A percentile compares a stretch with the other conserved stretches of the same genome.
These are phyloP conservation scores for Mimosa pudica DNA, from an alignment of 306 rosid species.

Conservation along the genomic window DNA sequence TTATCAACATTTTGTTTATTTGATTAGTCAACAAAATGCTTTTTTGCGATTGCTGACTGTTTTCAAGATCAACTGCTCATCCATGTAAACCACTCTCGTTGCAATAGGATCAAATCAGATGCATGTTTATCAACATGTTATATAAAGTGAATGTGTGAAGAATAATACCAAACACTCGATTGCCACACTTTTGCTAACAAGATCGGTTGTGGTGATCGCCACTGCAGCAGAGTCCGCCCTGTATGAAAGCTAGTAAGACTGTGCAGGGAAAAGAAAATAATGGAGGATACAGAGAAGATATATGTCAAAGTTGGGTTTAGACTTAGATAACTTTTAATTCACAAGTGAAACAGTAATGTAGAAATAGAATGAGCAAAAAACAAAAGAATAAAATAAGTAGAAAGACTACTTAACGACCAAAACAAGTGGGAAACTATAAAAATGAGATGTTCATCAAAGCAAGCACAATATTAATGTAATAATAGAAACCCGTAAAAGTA, in stretches of 20 bases:
- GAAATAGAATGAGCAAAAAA: not conserved
- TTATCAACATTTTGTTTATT: not conserved
- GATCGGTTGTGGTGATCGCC: conserved; percentile 94
- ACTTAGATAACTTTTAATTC: conserved; percentile 9
- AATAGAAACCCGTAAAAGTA: conserved; percentile 8
- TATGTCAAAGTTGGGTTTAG: conserved; percentile 1
- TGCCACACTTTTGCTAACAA: conserved; percentile 95
- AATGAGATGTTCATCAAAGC: conserved; percentile 9
- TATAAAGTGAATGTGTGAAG: conserved; percentile 1
- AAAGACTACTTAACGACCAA: not conserved
- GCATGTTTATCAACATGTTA: conserved; percentile 5
- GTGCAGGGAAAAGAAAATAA: conserved; percentile 8
- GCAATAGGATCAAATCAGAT: conserved; percentile 19
- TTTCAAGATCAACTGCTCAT: not conserved
- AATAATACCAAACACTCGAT: conserved; percentile 70
- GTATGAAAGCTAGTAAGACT: conserved; percentile 50
- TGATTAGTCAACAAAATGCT: no score
- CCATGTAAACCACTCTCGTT: conserved; percentile 21
- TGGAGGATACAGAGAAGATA: conserved; percentile 12
- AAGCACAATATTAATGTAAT: conserved; percentile 2
- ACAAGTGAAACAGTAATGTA: conserved; percentile 19
- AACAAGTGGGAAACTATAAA: not conserved
- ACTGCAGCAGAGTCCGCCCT: conserved; percentile 95
- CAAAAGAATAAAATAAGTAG: not conserved
- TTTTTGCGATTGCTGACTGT: no score